Conservation (phyloP, 192 early-diverging fungal genomes). For the Chytriomyces sp. region DNA sequence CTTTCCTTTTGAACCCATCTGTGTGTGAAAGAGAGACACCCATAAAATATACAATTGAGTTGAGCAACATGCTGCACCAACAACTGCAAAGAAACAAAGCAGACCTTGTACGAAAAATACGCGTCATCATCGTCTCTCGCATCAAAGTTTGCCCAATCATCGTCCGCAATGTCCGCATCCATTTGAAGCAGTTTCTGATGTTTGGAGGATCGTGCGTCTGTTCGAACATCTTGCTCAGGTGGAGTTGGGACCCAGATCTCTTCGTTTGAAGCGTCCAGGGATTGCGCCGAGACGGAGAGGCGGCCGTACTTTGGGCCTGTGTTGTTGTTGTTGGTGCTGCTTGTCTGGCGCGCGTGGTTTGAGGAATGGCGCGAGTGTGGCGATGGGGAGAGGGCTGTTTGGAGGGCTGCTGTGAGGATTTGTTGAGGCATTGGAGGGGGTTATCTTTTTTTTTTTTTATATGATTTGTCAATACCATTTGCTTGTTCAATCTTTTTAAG, state of each 20-base stretch:
- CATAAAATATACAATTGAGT: background rate
- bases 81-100: background rate
- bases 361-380: background rate
- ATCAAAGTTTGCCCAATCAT: constrained; percentile 7
- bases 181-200: background rate
- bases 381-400: constrained; percentile 9
- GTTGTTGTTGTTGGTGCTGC: background rate
- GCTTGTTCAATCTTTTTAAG: too few relatives aligned
- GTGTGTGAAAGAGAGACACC: background rate
- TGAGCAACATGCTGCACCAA: background rate
- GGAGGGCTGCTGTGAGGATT: background rate
- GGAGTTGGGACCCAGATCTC: constrained; percentile 23
- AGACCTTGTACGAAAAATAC: constrained; percentile 3
- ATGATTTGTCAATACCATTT: background rate
- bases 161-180: background rate
- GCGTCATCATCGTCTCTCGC: constrained; percentile 16
- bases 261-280: constrained; percentile 6
- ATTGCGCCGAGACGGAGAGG: background rate
- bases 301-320: background rate
- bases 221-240: background rate
- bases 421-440: background rate
- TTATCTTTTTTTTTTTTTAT: background rate
- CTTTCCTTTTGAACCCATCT: background rate
- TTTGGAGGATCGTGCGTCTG: background rate
- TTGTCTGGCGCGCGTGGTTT: background rate